Base-by-base conservation (phyloP, 179 eudicot genomes). In the Camellia oleifera region DNA sequence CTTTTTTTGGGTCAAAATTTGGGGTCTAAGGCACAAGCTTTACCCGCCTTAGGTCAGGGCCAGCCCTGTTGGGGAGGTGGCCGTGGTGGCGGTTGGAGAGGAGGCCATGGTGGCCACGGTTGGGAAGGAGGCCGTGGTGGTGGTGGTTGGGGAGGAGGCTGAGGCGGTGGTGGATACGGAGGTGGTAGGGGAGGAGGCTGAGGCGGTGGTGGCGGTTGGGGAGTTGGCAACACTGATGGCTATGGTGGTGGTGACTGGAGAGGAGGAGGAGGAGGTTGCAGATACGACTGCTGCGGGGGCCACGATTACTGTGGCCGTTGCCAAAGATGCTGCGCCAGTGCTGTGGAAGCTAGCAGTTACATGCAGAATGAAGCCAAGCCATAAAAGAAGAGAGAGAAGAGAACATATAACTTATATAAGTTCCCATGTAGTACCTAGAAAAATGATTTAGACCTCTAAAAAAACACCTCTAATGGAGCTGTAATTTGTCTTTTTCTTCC, bases 301-400 rank as follows among this genome's bases (percentile, higher is more conserved):
- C 17, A 40, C 11, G 11, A 45, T 26, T 26, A 53, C 9, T 2
- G 58, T 0, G 63, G 63, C 53, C 45, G 45, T 11, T 18, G 75
- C 40, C 4, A 48, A 18, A 52, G 58, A 50, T 56, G 77, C 66
- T 57, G 65, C 26, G 12, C 7, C 57, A 70, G 74, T 17, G 74
- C 74, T 8, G 75, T 32, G 1, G 65, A 74, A 68, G 52, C 52
- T 68, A 18, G 42, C 52, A 68, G 17, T 46, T 66, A 13, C 72
- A 7, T 26, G 20, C 62, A 23, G 54, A 73, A 53, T 12, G 63
- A 73, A 46, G 77, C 66, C 66, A 74, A 57, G 15, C 77, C 66
- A 7, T 40, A n/a, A 74, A 58, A 15, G 14, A 5, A 32, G 18
- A 20, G 2, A 15, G 4, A 0, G 0, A 48, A 48, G 14, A 20